Conservation (phyloP, 148 eudicot genomes). For the Silene conica region DNA sequence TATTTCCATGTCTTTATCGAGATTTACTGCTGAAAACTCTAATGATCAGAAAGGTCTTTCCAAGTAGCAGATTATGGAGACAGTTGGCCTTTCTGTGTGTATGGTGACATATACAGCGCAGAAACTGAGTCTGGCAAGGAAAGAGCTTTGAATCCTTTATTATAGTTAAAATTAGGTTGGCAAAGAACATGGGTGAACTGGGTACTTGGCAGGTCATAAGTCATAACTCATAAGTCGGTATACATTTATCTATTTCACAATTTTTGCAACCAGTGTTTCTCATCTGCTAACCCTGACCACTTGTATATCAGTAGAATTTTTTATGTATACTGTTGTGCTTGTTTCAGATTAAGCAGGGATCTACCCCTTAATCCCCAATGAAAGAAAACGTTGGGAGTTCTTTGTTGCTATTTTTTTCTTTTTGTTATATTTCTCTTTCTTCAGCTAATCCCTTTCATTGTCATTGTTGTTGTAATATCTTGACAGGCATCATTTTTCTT, state of each 20-base stretch:
- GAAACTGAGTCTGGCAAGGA: too few species aligned
- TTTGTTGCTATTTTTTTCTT: not conserved
- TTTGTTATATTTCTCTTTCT: slow-evolving; percentile 6
- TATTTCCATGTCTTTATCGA: not conserved
- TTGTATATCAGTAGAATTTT: slow-evolving; percentile 3
- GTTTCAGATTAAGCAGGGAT: not conserved
- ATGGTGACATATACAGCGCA: not conserved
- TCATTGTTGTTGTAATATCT: slow-evolving; percentile 43
- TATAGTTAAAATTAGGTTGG: not conserved
- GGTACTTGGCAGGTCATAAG: not conserved
- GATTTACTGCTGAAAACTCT: too few species aligned
- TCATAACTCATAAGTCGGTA: not conserved
- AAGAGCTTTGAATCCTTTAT: not conserved
- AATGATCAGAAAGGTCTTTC: too few species aligned
- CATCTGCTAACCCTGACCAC: not conserved
- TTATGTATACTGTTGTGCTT: not conserved
- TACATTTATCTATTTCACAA: not conserved
- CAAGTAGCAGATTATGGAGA: not conserved
- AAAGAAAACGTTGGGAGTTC: not conserved
- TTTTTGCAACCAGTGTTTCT: not conserved
- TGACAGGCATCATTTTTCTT: slow-evolving; percentile 82
- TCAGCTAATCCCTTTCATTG: slow-evolving; percentile 44
- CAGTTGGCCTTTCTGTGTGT: not conserved
- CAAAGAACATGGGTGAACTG: not conserved
- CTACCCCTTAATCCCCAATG: not conserved